phyloP scores from a whole-genome alignment of 768 basidiomycete genomes.

The Pisolithus microcarpus region DNA sequence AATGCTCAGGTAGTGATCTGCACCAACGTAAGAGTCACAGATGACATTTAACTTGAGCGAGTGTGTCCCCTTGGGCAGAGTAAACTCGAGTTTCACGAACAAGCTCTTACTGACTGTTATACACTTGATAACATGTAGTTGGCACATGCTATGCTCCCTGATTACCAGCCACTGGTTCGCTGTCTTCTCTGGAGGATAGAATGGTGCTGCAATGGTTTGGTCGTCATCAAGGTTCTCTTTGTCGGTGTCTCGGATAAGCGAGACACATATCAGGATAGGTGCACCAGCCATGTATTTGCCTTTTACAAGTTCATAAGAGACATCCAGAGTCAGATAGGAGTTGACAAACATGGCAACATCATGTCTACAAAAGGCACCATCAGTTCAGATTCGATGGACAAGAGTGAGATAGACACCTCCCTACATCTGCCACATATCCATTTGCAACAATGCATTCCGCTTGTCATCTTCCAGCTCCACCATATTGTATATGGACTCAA shows the following conservation, averaged over 20 bases:
- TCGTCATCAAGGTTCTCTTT: conserved; percentile 60
- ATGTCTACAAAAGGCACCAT: conserved; percentile 46
- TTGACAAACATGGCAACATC: conserved; percentile 96
- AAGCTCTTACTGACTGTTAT: conserved; percentile 74
- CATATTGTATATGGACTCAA: conserved; percentile 92
- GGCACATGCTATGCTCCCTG: conserved; percentile 72
- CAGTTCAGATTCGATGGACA: neutral
- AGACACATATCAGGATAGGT: conserved; percentile 75
- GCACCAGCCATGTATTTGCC: conserved; percentile 81
- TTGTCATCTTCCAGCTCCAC: conserved; percentile 98
- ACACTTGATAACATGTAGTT: conserved; percentile 69
- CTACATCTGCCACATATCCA: conserved; percentile 83
- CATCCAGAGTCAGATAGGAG: conserved; percentile 92
- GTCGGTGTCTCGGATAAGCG: conserved; percentile 75
- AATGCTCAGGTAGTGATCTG: conserved; percentile 68
- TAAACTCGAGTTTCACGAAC: conserved; percentile 84
- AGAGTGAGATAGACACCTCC: conserved; percentile 22
- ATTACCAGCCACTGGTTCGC: conserved; percentile 98
- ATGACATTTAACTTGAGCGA: conserved; percentile 61
- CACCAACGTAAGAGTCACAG: no score
- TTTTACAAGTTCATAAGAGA: conserved; percentile 77
- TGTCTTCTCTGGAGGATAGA: conserved; percentile 61
- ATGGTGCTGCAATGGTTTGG: conserved; percentile 83
- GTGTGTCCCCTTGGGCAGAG: conserved; percentile 77
- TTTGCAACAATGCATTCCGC: conserved; percentile 71